Evolutionary conservation across 75 land plant species (phyloP), one percentile per base, ranked within the genome.

Genomic region (Pinus taeda): DNA sequence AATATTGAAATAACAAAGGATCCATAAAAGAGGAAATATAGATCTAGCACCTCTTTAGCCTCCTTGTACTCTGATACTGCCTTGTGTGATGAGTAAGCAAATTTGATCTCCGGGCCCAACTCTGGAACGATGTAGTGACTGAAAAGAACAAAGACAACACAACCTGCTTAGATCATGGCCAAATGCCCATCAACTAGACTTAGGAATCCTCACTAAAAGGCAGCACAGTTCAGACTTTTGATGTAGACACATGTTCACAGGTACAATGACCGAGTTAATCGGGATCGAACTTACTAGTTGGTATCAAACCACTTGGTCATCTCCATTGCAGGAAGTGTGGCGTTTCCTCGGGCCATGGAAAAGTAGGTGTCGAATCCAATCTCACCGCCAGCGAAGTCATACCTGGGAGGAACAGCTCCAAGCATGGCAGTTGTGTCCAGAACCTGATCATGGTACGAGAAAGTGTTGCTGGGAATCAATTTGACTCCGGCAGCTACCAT

Each of bases 111-210:
- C 24, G 95, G 92, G 8, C 90, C 88, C 81, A 93, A 83, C 69
- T 93, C 95, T 55, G 95, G 95, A 37, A 93, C 95, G 80, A 93
- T 93, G 84, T 82, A 93, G 57, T 93, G 95, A 76, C 95, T 93
- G 80, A 29, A 69, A 20, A 30, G 26, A 30, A 30, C 22, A 37
- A 55, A 55, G 60, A 57, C 20, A 8, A n/a, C 45, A 80, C 20
- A 4, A 65, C 0, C 62, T 9, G 15, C 45, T 49, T 14, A 73
- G 63, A 79, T 15, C 30, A 39, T 11, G 17, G 59, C 26, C 64
- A 39, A 29, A 11, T 33, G 37, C 17, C 73, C 29, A 18, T 18
- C 22, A 60, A 18, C 33, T 55, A 15, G 14, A n/a, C 5, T 17
- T 59, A 17, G 24, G 1, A 14, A 37, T 76, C 29, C 26, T 15